A percentile compares a stretch with the other conserved stretches of the same genome.
These are phyloP conservation scores for Coemansia sp. DNA, from an alignment of 192 early-diverging fungal species.

Conservation along the genomic window DNA sequence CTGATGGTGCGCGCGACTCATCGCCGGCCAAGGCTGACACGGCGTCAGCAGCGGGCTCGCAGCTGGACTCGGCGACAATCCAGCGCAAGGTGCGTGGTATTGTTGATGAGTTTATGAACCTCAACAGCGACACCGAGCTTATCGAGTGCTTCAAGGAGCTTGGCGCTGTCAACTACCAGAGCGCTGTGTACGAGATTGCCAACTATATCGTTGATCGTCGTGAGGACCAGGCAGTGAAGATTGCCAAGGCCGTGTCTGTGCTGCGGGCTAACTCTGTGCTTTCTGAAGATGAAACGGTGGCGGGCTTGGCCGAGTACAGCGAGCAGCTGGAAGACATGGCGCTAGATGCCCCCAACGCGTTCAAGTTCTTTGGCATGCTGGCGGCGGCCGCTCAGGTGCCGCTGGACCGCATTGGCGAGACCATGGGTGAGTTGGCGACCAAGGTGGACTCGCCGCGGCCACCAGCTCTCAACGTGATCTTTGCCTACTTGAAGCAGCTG, in stretches of 20 bases:
- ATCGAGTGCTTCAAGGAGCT: conserved; percentile 69
- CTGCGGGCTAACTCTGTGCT: conserved; percentile 50
- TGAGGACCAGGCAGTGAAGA: conserved; percentile 54
- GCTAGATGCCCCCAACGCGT: conserved; percentile 68
- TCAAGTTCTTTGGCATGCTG: conserved; percentile 62
- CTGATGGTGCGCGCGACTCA: conserved; percentile 26
- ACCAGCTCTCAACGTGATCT: conserved; percentile 25
- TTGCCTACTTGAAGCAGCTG: conserved; percentile 36
- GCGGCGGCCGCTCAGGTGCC: conserved; percentile 57
- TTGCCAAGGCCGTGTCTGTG: conserved; percentile 52
- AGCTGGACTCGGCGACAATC: conserved; percentile 52
- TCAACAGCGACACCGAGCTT: conserved; percentile 62
- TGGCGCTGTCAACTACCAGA: conserved; percentile 56
- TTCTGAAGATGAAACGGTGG: conserved; percentile 52
- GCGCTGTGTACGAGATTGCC: conserved; percentile 57
- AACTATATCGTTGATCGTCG: conserved; percentile 64
- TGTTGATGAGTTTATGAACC: conserved; percentile 60
- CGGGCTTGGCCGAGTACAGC: conserved; percentile 54
- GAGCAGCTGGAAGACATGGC: conserved; percentile 70
- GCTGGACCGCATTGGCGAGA: conserved; percentile 41
- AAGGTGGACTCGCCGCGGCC: conserved; percentile 17
- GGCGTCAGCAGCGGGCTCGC: conserved; percentile 17
- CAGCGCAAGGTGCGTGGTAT: conserved; percentile 56
- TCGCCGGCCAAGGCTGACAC: conserved; percentile 17
- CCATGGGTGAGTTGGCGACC: conserved; percentile 42